Evolutionary conservation across 2,329 filamentous ascomycete genomes (phyloP).

Genomic region (Juglanconis juglandina): DNA sequence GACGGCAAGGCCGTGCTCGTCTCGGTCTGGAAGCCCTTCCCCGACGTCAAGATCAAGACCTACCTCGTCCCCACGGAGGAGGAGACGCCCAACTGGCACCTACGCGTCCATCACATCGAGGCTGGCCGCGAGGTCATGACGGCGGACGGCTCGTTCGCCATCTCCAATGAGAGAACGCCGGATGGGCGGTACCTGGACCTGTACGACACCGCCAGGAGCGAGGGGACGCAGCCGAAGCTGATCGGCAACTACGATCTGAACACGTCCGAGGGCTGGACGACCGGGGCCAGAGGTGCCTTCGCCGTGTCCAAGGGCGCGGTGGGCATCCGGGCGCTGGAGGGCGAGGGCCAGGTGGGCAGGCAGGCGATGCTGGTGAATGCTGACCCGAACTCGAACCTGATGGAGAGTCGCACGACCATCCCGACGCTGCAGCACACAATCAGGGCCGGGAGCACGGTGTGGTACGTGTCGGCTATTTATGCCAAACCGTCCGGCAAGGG

Average conservation of each 20-base stretch:
- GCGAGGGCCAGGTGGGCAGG: slow-evolving; percentile 39
- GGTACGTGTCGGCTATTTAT: slow-evolving; percentile 70
- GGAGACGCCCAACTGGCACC: slow-evolving; percentile 64
- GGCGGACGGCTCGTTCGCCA: slow-evolving; percentile 72
- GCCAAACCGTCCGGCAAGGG: slow-evolving; percentile 59
- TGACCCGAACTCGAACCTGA: slow-evolving; percentile 75
- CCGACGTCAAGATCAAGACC: slow-evolving; percentile 64
- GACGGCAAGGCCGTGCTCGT: slow-evolving; percentile 56
- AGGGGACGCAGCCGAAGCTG: slow-evolving; percentile 53
- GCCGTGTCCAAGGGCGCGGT: slow-evolving; percentile 55
- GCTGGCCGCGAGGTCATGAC: slow-evolving; percentile 63
- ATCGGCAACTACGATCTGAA: slow-evolving; percentile 59
- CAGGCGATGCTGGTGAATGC: slow-evolving; percentile 67
- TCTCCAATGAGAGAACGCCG: slow-evolving; percentile 49
- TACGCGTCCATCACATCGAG: slow-evolving; percentile 60
- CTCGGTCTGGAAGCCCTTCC: slow-evolving; percentile 68
- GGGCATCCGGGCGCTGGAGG: slow-evolving; percentile 55
- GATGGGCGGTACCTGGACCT: slow-evolving; percentile 49
- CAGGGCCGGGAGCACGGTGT: slow-evolving; percentile 52
- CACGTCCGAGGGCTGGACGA: slow-evolving; percentile 50
- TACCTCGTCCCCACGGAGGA: slow-evolving; percentile 61
- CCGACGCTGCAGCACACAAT: slow-evolving; percentile 66
- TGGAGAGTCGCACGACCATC: slow-evolving; percentile 68
- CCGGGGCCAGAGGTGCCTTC: slow-evolving; percentile 50
- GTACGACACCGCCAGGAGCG: slow-evolving; percentile 42